phyloP scores from a whole-genome alignment of 2,329 filamentous ascomycete species.

The Penicillium sp. region DNA sequence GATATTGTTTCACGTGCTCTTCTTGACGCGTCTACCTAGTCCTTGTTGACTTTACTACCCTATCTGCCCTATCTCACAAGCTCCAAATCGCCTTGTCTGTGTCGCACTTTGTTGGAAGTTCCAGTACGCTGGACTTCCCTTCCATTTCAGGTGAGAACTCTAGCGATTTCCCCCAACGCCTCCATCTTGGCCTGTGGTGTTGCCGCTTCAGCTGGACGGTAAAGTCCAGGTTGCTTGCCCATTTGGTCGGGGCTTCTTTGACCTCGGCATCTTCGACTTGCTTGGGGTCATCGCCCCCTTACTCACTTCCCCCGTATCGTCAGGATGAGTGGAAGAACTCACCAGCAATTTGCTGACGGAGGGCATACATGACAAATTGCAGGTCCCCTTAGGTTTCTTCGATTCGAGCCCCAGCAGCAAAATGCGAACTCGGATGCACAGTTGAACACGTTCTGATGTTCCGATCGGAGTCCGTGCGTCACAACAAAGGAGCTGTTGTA shows the following conservation, averaged over 20 bases:
- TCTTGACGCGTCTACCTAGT: background rate
- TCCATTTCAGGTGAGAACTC: background rate
- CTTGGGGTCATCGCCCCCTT: background rate
- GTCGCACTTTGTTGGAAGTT: background rate
- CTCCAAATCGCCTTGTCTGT: background rate
- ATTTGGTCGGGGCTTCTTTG: background rate
- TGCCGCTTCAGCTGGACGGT: background rate
- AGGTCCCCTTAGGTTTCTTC: no score
- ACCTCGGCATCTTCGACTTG: background rate
- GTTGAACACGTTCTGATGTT: no score
- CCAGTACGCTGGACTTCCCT: background rate
- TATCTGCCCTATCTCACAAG: background rate
- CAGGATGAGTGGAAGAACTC: background rate
- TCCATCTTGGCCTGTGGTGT: background rate
- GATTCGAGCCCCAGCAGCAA: no score
- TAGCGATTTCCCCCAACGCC: background rate
- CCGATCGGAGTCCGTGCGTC: no score
- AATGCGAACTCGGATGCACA: no score
- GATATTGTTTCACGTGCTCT: background rate
- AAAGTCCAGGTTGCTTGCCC: background rate
- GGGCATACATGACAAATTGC: no score
- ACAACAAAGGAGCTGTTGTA: no score
- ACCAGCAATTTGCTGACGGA: conserved; percentile 1
- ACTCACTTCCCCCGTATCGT: background rate
- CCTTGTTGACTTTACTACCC: background rate